Evolutionary conservation across 192 early-diverging fungal genomes (phyloP), one percentile per base, ranked within the genome.

Genomic region (Coemansia sp.): DNA sequence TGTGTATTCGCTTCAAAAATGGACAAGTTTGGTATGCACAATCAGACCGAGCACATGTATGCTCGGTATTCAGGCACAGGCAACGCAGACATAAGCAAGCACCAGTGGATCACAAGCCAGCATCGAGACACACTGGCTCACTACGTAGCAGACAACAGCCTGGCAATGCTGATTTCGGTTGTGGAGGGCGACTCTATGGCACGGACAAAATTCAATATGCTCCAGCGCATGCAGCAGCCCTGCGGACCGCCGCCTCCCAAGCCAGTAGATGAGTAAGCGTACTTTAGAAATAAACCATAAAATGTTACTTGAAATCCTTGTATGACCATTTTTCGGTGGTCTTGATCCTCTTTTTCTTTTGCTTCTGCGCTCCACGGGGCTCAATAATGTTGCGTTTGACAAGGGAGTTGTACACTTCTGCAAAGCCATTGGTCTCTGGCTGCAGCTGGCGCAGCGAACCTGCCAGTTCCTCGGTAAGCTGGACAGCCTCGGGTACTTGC

Each of bases 1-100:
- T 14, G 8, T 13, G 8, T 13, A 26, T 33, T 41, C 5, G 10
- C 26, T 21, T 46, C 36, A 8, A 58, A 18, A 18, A 70, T 70
- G 69, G 75, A 78, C 54, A 78, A 78, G 65, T 78, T 78, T 78
- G 75, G 75, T 28, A 78, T 78, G 75, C 65, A 78, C 47, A 78
- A 65, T 28, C 75, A 78, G 69, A 78, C 75, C 19, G 75, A 78
- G 65, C 64, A 72, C 36, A 20, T 71, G 51, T 61, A 68, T 59
- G 70, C 76, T 14, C 52, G 63, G 65, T 57, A 79, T 43, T 33
- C 63, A 10, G 76, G 76, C 31, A 79, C 76, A 10, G 76, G 76
- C 13, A 72, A 65, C 26, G 65, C 76, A 36, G 70, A 79, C 30
- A 79, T 62, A 4, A 68, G 36, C 30, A 79, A 65, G 37, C 59